A percentile compares a stretch with the other conserved stretches of the same genome.
Evolutionary conservation across 441 rosid species (phyloP).

Genomic region (Theobroma grandiflorum): DNA sequence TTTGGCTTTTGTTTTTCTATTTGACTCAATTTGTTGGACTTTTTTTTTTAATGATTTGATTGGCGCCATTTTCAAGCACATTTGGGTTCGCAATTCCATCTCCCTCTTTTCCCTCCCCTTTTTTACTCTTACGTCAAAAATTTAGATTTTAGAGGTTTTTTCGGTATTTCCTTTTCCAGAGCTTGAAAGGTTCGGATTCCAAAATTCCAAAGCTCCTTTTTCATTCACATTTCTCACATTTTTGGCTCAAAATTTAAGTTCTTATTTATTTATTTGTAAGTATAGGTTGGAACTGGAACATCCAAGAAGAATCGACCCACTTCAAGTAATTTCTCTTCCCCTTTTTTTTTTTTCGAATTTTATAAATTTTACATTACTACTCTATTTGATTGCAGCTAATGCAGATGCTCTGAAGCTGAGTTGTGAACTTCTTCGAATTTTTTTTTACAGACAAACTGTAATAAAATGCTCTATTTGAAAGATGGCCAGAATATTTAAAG

Average conservation of each 20-base stretch:
- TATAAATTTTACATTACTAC: too few species aligned
- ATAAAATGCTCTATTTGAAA: not conserved
- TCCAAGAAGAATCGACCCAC: constrained; percentile 74
- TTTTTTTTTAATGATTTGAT: constrained; percentile 60
- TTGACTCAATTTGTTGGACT: not conserved
- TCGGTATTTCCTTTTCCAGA: constrained; percentile 43
- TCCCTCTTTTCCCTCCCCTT: not conserved
- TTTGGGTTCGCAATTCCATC: constrained; percentile 56
- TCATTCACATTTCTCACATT: not conserved
- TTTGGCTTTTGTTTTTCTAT: too few species aligned
- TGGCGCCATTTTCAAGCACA: constrained; percentile 77
- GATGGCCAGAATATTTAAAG: constrained; percentile 13
- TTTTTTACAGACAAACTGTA: constrained; percentile 51
- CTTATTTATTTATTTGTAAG: not conserved
- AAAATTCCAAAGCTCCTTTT: constrained; percentile 44
- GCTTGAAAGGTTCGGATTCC: constrained; percentile 52
- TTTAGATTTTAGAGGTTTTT: too few species aligned
- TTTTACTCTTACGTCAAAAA: not conserved
- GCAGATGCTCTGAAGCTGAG: constrained; percentile 79
- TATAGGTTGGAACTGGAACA: constrained; percentile 57
- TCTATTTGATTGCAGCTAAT: constrained; percentile 55
- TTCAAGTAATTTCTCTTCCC: constrained; percentile 51
- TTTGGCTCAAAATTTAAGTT: not conserved
- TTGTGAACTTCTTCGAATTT: constrained; percentile 68
- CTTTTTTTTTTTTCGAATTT: not conserved